Conservation (phyloP, 768 basidiomycete genomes). For the Kwoniella dendrophila region DNA sequence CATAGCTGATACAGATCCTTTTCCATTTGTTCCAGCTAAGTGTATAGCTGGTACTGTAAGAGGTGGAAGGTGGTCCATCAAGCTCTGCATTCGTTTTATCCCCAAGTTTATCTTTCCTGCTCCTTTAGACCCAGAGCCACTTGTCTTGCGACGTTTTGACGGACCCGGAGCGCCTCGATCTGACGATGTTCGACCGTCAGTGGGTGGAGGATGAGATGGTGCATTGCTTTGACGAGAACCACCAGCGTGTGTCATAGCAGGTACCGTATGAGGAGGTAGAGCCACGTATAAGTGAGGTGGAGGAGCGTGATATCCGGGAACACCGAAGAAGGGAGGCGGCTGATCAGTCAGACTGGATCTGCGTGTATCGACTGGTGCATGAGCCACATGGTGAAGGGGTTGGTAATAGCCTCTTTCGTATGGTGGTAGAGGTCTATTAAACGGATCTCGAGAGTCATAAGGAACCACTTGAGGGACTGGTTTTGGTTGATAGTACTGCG, state of each 20-base stretch:
- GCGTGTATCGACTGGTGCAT: neutral
- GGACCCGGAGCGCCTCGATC: neutral
- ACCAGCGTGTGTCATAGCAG: neutral
- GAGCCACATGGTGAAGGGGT: too few relatives aligned
- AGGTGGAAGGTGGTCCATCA: slow-evolving; percentile 64
- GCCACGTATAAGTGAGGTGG: neutral
- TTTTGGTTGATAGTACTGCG: neutral
- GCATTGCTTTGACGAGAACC: neutral
- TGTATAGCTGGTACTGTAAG: slow-evolving; percentile 83
- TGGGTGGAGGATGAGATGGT: neutral
- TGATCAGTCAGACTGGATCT: slow-evolving; percentile 13
- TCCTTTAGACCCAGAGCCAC: slow-evolving; percentile 1
- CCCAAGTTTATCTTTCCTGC: slow-evolving; percentile 52
- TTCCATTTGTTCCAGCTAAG: slow-evolving; percentile 94
- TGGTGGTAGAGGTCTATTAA: neutral
- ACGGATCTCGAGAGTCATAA: slow-evolving; percentile 7
- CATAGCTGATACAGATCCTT: slow-evolving; percentile 86
- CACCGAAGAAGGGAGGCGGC: slow-evolving; percentile 6
- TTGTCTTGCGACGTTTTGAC: neutral
- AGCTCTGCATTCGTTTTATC: slow-evolving; percentile 53
- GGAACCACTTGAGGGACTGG: neutral
- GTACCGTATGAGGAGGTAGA: neutral
- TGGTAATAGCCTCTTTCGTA: neutral
- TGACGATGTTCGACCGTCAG: neutral
- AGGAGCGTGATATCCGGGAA: neutral